Base-by-base conservation (phyloP, 2,329 filamentous ascomycete genomes). In the Fusarium austroafricanum region DNA sequence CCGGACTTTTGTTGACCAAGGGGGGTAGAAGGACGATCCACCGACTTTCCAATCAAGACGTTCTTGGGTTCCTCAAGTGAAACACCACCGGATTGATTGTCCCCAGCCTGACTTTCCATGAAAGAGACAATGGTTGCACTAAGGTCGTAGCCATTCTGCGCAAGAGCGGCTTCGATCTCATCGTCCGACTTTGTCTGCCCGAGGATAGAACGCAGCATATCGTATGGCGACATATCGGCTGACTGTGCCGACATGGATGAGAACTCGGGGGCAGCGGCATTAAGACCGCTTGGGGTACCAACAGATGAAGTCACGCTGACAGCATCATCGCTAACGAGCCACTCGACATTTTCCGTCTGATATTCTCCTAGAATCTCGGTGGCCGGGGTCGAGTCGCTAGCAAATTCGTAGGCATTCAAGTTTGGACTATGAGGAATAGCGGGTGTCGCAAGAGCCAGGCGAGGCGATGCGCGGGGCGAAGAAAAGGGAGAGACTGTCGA, bases 201-300 rank as follows among this genome's bases (percentile, higher is more conserved):
- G 26, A 99, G 84, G 39, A 99, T 96, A 8, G 95, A 97, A 65
- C 96, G 92, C 56, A 99, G 85, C 88, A 99, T 98, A 77, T 99
- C 96, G 79, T 97, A 97, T 1, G 96, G 95, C 60, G 93, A 96
- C 95, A 99, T 98, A 75, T 98, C 94, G 57, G 89, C 88, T 75
- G 92, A 91, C 76, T 90, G 87, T 49, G 85, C 81, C 31, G 85
- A 83, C 76, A 82, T 77, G 65, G 80, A 82, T 2, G 86, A 85
- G 72, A 88, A 97, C 77, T 97, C 94, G 23, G 94, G 91, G 7
- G 93, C 93, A 15, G 91, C 91, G 42, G 89, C 90, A 74, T 93
- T 94, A 62, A 95, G 85, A 33, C 87, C 89, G 69, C 90, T 93
- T 17, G 91, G 84, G 11, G 87, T 88, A 35, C 88, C 86, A 39